Base-by-base conservation (phyloP, 495 filamentous ascomycete species). In the Halenospora varia region DNA sequence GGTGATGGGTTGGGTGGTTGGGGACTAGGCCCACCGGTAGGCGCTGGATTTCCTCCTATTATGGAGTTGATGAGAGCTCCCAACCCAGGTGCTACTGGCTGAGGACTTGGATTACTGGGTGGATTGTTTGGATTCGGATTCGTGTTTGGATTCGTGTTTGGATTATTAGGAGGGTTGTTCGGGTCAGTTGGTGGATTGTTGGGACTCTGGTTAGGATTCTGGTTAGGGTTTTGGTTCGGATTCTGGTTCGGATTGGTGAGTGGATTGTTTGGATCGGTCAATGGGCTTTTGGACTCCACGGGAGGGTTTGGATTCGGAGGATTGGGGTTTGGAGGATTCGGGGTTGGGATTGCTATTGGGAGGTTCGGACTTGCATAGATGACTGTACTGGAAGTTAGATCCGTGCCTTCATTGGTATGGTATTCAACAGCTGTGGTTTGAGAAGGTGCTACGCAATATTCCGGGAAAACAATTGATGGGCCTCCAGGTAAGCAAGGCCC, bases 401-500 rank as follows among this genome's bases (percentile, higher is more conserved):
- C 17, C 8, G 19, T 35, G 25, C 26, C 35, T 17, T 25, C 40
- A 25, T 2, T 17, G 11, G 8, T 23, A 1, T 3, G 11, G 10
- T 26, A 26, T 8, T 3, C 11, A 10, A n/a, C 10, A 22, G 51
- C 10, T 2, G 29, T 2, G n/a, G n/a, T n/a, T n/a, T n/a, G n/a
- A n/a, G n/a, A n/a, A n/a, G n/a, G n/a, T n/a, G n/a, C n/a, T n/a
- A n/a, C 4, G 2, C 25, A 42, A 17, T 10, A 23, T 49, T 10
- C 4, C 11, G 18, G 20, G 22, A n/a, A 13, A n/a, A 57, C 1
- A 39, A 65, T 56, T 2, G 58, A 55, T 9, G 62, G 62, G 13
- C 62, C 62, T n/a, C 20, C 62, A 2, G 58, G 54, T n/a, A 61
- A 18, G 39, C 59, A 65, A 19, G 44, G 11, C 3, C 18, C 26